Conservation (phyloP, 108 stramenopile species). For the Fistulifera solaris region DNA sequence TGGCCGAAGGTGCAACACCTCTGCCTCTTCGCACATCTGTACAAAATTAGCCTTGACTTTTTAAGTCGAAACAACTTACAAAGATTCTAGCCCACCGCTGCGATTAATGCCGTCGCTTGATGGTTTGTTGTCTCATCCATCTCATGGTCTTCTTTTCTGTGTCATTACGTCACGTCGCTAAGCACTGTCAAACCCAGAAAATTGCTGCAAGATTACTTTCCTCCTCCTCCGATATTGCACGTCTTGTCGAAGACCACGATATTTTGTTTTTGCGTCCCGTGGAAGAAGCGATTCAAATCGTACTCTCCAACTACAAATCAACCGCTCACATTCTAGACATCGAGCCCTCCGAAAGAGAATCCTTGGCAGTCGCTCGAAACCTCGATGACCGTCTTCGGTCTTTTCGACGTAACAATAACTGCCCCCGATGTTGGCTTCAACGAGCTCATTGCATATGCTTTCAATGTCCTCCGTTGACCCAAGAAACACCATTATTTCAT, state of each 20-base stretch:
- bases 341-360: slow-evolving; percentile 38
- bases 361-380: slow-evolving; percentile 38
- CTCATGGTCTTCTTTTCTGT: too few relatives aligned
- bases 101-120: too few relatives aligned
- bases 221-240: too few relatives aligned
- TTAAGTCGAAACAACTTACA: too few relatives aligned
- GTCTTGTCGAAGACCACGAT: background rate
- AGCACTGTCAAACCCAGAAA: too few relatives aligned
- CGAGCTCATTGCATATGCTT: slow-evolving; percentile 51
- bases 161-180: too few relatives aligned
- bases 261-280: slow-evolving; percentile 27
- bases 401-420: slow-evolving; percentile 38
- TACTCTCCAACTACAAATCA: slow-evolving; percentile 5
- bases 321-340: slow-evolving; percentile 31
- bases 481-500: slow-evolving; percentile 14
- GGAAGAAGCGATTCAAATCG: slow-evolving; percentile 22
- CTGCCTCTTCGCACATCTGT: too few relatives aligned
- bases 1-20: too few relatives aligned
- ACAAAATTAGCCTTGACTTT: too few relatives aligned
- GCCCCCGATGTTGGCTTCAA: slow-evolving; percentile 66
- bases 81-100: too few relatives aligned
- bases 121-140: too few relatives aligned
- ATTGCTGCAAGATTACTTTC: too few relatives aligned
- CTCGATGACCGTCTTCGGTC: slow-evolving; percentile 26
- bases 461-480: slow-evolving; percentile 23